A percentile compares a stretch with the other conserved stretches of the same genome.
Conservation (phyloP, 495 filamentous ascomycete genomes). For the Ascodesmis nigricans region DNA sequence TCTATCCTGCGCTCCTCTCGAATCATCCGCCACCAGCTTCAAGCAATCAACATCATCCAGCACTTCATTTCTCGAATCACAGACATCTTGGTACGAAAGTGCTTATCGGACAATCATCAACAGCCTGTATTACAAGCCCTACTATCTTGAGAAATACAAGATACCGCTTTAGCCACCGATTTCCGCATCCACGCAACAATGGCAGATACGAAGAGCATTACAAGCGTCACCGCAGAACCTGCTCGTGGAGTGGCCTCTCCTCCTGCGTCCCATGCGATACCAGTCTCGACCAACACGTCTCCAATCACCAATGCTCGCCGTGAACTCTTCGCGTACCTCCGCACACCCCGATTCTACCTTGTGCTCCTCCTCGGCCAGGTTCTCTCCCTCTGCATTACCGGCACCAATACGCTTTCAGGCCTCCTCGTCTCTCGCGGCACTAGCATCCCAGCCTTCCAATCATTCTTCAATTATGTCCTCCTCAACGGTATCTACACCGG, state of each 20-base stretch:
- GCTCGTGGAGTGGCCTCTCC: background rate
- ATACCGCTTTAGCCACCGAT: too few species aligned
- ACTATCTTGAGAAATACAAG: too few species aligned
- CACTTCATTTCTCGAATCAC: background rate
- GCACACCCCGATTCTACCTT: conserved; percentile 69
- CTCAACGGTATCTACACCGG: conserved; percentile 62
- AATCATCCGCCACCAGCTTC: background rate
- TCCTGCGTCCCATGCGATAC: background rate
- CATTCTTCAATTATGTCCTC: conserved; percentile 81
- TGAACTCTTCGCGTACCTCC: conserved; percentile 45
- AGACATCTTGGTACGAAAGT: background rate
- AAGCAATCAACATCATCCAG: background rate
- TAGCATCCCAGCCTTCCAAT: conserved; percentile 91
- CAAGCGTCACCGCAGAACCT: background rate
- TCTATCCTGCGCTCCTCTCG: background rate
- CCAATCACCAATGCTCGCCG: conserved; percentile 2
- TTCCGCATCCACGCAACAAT: too few species aligned
- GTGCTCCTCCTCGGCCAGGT: conserved; percentile 64
- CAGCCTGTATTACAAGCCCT: too few species aligned
- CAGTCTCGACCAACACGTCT: too few species aligned
- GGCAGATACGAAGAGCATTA: background rate
- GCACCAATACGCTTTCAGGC: conserved; percentile 66
- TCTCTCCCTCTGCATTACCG: conserved; percentile 68
- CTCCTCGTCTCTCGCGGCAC: conserved; percentile 47
- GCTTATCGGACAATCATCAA: too few species aligned